Evolutionary conservation across 371 early-diverging fungal species (phyloP).

Genomic region (Rhizopus arrhizus): DNA sequence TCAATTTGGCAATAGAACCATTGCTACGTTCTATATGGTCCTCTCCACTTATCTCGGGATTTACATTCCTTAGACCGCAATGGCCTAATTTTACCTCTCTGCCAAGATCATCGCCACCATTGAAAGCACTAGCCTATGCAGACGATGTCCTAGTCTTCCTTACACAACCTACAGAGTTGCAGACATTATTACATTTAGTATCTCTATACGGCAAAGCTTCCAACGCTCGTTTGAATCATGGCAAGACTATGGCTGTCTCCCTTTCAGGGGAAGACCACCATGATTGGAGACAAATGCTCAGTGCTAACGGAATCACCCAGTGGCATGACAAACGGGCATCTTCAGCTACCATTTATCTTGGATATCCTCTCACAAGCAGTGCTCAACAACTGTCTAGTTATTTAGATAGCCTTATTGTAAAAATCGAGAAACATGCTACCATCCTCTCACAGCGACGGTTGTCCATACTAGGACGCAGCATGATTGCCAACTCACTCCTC

Average conservation of each 20-base stretch:
- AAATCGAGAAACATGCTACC: no score
- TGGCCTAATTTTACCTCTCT: no score
- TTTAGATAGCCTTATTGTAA: no score
- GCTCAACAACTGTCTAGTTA: no score
- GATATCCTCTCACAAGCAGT: background rate
- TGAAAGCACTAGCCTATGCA: background rate
- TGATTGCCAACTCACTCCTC: no score
- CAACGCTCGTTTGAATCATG: conserved; percentile 9
- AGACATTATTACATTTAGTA: background rate
- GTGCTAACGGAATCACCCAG: background rate
- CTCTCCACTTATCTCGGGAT: no score
- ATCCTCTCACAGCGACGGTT: no score
- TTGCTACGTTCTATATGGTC: conserved; percentile 4
- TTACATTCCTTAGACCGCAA: no score
- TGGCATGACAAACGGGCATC: background rate
- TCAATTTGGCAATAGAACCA: conserved; percentile 24
- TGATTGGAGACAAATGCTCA: background rate
- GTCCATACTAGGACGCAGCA: no score
- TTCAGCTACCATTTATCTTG: background rate
- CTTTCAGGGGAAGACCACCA: conserved; percentile 1
- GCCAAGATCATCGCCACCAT: no score
- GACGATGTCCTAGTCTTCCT: conserved; percentile 14
- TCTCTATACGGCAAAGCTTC: conserved; percentile 2
- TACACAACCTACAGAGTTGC: background rate
- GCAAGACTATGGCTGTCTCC: conserved; percentile 7